A percentile compares a stretch with the other conserved stretches of the same genome.
Evolutionary conservation across 1,139 yeast genomes (phyloP).

Genomic region (Suhomyces maxii): DNA sequence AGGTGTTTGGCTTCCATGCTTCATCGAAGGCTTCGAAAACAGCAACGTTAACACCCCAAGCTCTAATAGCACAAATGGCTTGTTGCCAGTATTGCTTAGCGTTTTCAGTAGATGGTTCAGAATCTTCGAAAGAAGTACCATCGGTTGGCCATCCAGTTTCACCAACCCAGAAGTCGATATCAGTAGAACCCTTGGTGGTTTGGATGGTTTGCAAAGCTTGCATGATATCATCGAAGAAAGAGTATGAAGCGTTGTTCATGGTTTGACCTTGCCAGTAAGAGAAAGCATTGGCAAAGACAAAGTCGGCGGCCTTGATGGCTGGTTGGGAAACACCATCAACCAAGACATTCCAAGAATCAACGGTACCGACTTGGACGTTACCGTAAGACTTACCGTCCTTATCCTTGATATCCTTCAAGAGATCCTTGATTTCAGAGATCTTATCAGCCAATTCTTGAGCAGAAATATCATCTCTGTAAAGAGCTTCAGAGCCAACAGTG

Average conservation of each 20-base stretch:
- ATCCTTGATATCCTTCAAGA: constrained; percentile 63
- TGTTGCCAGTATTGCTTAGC: constrained; percentile 83
- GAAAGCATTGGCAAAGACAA: constrained; percentile 90
- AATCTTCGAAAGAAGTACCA: constrained; percentile 68
- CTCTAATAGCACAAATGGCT: constrained; percentile 89
- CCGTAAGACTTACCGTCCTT: constrained; percentile 77
- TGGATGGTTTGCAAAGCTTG: constrained; percentile 90
- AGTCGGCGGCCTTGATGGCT: constrained; percentile 77
- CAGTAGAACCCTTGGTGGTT: constrained; percentile 79
- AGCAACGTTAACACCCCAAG: constrained; percentile 91
- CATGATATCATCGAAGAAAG: constrained; percentile 94
- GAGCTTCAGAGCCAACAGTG: constrained; percentile 89
- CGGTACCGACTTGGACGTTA: constrained; percentile 81
- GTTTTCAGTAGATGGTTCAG: constrained; percentile 68
- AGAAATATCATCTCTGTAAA: constrained; percentile 80
- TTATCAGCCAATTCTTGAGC: constrained; percentile 65
- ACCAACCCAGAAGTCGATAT: constrained; percentile 90
- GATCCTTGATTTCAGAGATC: constrained; percentile 58
- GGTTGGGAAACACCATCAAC: constrained; percentile 73
- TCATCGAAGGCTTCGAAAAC: constrained; percentile 95
- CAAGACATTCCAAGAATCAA: constrained; percentile 91
- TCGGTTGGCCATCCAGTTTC: constrained; percentile 98
- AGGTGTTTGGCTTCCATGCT: constrained; percentile 90
- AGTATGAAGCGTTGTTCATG: constrained; percentile 73
- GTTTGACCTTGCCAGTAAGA: constrained; percentile 99